Base-by-base conservation (phyloP, 2,329 filamentous ascomycete species). In the Gaeumannomyces tritici region DNA sequence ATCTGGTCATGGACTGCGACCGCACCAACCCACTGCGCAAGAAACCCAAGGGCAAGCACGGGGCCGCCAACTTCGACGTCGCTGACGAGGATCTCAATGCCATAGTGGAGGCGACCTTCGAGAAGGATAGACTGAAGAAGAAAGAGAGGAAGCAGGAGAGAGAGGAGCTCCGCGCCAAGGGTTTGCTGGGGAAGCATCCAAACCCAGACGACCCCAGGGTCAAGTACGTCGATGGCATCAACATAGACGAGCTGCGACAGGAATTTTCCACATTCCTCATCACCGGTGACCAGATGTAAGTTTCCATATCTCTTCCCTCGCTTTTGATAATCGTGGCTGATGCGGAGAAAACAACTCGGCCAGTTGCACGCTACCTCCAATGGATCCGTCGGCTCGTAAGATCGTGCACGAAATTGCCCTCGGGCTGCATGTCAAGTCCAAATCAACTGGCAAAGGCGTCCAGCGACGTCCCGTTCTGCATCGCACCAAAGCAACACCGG, bases 1-100 rank as follows among this genome's bases (percentile, higher is more conserved):
- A 96, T 70, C 79, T 96, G 70, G 78, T 93, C 57, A 93, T 95
- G 88, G 90, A 96, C 69, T 91, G 89, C 75, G 83, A 89, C 21
- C 81, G 87, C 29, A 86, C 87, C 1, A 91, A 86, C 61, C 73
- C 92, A 7, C 83, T 80, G 62, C 73, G 74, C 57, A 85, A 81
- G 65, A 88, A 85, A 69, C 78, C 82, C 66, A 91, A 89, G 72
- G 85, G 84, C 18, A 83, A 83, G 65, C 64, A 79, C 77, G 57
- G 77, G 61, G 73, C 81, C 57, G 76, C 79, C 5, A 73, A 79
- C 18, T 77, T 86, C 62, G 77, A 83, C 27, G 72, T 89, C 11
- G 84, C 83, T 0, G 89, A 93, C 67, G 84, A 83, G 0, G 89
- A 93, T 61, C 72, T 91, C 1, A 84, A 88, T 66, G 76, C 79